Base-by-base conservation (phyloP, 75 land plant genomes). In the Larix kaempferi region DNA sequence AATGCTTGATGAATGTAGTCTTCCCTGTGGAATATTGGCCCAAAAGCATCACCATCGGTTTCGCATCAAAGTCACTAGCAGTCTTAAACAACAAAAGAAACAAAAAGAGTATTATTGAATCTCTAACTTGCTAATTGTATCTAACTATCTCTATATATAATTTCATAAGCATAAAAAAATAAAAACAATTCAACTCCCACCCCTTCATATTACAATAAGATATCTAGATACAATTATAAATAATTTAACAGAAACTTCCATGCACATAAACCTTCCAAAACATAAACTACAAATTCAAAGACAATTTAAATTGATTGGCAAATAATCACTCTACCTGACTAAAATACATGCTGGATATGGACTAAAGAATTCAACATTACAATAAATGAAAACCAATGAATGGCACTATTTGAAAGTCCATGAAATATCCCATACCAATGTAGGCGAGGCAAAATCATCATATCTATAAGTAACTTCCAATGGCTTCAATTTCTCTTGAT, bases 21-120 rank as follows among this genome's bases (percentile, higher is more conserved):
- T 96, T 96, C 22, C 99, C 99, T 41, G 99, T 96, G 3, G 99
- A 96, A 77, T 96, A 96, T 79, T 96, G 99, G 57, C 99, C 99
- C 80, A 96, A 87, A 15, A 96, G 90, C 99, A 96, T 96, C 27
- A 96, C 92, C 96, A 93, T 93, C 4, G 99, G 99, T 75, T 90
- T 96, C 13, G 94, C 90, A 84, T 96, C 94, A 79, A 96, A 96
- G 73, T 96, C 99, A 84, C 96, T 96, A 56, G 86, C 90, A 74
- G 92, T 93, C 99, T 96, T 82, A 58, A 77, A 17, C 29, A 23
- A 22, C 22, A 61, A 61, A 61, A 61, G 4, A 61, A 61, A 61
- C 23, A 56, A 52, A 75, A 17, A 55, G 22, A 25, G 33, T n/a
- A 10, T 26, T 8, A 25, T 73, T 23, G 11, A 23, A 23, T n/a